Evolutionary conservation across 495 filamentous ascomycete species (phyloP), one percentile per base, ranked within the genome.

Genomic region (Lasiosphaeria miniovina): DNA sequence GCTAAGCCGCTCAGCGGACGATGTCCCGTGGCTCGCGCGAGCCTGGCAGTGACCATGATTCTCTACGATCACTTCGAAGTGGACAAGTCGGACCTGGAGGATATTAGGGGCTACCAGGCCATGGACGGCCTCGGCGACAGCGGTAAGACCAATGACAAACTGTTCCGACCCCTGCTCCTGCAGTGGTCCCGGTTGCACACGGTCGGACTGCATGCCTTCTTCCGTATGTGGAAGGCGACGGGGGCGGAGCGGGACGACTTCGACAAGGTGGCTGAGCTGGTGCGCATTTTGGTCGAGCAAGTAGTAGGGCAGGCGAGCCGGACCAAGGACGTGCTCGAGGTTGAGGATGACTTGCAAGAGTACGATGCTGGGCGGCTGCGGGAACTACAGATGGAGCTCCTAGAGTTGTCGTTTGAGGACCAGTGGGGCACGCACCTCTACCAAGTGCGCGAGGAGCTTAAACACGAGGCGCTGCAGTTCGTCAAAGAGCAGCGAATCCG

Each of bases 181-280:
- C 95, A 98, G 62, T 99, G 94, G 94, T 91, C 90, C 4, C 79
- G 91, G n/a, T 73, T 99, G n/a, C 94, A 99, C 71, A 89, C 88
- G 3, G 88, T 90, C 3, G 90, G 89, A 4, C 69, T 98, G n/a
- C 88, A 93, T 64, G 86, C 90, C 11, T 96, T 96, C 62, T 88
- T 97, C 69, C 85, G 93, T 31, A 70, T 99, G 61, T 99, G 94
- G 94, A 95, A 91, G 70, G 82, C 86, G 0, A 93, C 93, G 1
- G 86, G 87, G 4, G 95, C 94, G 0, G 85, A 90, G 59, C 72
- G 80, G 32, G 87, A 92, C 53, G 94, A 99, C 74, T 95, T 97
- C 62, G 86, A 89, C 54, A 98, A 97, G 73, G 86, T 97, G 9
- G 87, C 89, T 31, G 94, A 98, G 63, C 80, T 98, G 36, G 84